These are phyloP conservation scores for Pseudomonodictys pantanalensis DNA, from an alignment of 495 filamentous ascomycete genomes.

Conservation along the genomic window DNA sequence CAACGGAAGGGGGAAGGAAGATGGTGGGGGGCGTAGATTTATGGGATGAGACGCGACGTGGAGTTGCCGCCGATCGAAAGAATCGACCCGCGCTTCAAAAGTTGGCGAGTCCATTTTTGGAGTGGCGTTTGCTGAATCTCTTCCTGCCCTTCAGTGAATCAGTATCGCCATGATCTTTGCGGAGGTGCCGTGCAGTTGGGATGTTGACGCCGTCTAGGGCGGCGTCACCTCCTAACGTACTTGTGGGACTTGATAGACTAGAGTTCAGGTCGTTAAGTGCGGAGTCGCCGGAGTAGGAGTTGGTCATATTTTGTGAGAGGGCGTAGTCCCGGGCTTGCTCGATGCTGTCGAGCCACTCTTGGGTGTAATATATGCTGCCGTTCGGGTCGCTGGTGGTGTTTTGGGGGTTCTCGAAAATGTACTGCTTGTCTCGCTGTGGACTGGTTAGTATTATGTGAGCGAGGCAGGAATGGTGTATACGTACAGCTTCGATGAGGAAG, in stretches of 20 bases:
- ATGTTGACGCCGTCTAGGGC: slow-evolving; percentile 46
- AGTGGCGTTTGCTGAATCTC: slow-evolving; percentile 84
- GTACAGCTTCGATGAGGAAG: slow-evolving; percentile 93
- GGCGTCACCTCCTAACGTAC: slow-evolving; percentile 57
- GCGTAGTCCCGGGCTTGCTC: slow-evolving; percentile 80
- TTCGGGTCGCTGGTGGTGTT: slow-evolving; percentile 47
- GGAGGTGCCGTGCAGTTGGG: slow-evolving; percentile 47
- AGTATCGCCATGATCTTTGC: slow-evolving; percentile 44
- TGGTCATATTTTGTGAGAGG: slow-evolving; percentile 62
- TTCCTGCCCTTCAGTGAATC: slow-evolving; percentile 66
- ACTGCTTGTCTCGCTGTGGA: slow-evolving; percentile 77
- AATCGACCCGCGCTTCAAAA: slow-evolving; percentile 6
- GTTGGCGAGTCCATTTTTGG: slow-evolving; percentile 76
- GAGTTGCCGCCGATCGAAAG: neutral
- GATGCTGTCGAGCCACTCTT: slow-evolving; percentile 86
- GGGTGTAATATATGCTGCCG: slow-evolving; percentile 53
- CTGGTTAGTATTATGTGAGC: slow-evolving; percentile 20
- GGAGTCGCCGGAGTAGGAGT: slow-evolving; percentile 66
- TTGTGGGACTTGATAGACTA: slow-evolving; percentile 69
- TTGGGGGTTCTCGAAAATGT: slow-evolving; percentile 88
- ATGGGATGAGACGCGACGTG: neutral
- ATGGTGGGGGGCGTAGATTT: neutral
- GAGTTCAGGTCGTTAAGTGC: slow-evolving; percentile 70
- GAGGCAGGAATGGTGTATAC: slow-evolving; percentile 36
- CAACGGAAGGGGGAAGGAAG: neutral